Percentiles rank a stretch among this genome's conserved stretches.
Conservation (phyloP, 805 yeast genomes). For the Cyberlindnera euphorbiae region DNA sequence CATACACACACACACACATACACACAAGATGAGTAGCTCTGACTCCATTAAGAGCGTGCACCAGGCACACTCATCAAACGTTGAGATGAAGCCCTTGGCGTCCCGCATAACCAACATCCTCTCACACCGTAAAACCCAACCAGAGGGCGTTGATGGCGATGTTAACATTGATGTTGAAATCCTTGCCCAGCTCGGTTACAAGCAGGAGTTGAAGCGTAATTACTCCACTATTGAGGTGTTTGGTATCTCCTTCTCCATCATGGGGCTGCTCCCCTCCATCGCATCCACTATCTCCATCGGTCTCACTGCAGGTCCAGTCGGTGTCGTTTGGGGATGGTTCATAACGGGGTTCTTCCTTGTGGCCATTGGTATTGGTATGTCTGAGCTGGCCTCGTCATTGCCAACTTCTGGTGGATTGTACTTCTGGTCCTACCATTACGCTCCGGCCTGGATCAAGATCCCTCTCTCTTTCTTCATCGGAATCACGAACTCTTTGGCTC, state of each 20-base stretch:
- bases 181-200: conserved; percentile 46
- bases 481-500: conserved; percentile 59
- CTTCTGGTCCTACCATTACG: conserved; percentile 61
- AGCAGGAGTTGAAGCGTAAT: conserved; percentile 55
- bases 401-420: conserved; percentile 77
- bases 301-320: conserved; percentile 48
- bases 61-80: no score
- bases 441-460: conserved; percentile 47
- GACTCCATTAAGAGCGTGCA: no score
- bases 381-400: conserved; percentile 60
- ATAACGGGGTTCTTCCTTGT: conserved; percentile 51
- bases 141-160: no score
- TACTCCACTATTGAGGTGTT: conserved; percentile 56
- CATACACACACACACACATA: no score
- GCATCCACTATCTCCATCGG: conserved; percentile 35
- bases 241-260: conserved; percentile 60
- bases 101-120: neutral
- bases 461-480: conserved; percentile 62
- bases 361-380: conserved; percentile 55
- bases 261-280: conserved; percentile 62
- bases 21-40: no score
- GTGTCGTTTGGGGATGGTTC: conserved; percentile 70
- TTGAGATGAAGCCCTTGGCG: no score
- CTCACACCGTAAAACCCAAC: no score
- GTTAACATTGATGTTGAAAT: conserved; percentile 8